These are phyloP conservation scores for Myriangium duriaei DNA, from an alignment of 2,329 filamentous ascomycete genomes.

Conservation along the genomic window DNA sequence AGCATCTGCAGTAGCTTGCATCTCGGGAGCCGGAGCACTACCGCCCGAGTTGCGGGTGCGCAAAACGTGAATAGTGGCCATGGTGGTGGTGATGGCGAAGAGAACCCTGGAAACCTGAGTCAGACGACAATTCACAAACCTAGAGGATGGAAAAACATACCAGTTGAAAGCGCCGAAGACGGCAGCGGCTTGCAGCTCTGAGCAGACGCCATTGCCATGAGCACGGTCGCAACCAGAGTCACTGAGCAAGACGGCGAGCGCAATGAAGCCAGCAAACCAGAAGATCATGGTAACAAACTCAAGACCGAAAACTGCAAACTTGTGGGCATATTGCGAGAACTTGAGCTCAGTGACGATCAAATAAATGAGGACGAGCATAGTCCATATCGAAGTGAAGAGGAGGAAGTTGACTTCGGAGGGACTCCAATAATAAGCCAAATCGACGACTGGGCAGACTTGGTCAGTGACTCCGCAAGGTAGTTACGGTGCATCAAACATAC, in stretches of 20 bases:
- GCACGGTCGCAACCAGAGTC: conserved; percentile 39
- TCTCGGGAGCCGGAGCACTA: conserved; percentile 22
- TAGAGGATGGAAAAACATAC: conserved; percentile 21
- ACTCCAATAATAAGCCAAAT: conserved; percentile 17
- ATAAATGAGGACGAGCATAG: conserved; percentile 56
- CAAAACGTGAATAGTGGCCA: conserved; percentile 37
- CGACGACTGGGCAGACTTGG: not conserved
- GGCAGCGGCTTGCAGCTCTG: conserved; percentile 48
- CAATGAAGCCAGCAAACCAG: conserved; percentile 81
- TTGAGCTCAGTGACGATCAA: conserved; percentile 50
- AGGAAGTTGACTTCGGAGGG: conserved; percentile 60
- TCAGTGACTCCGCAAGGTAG: conserved; percentile 6
- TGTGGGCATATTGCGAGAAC: conserved; percentile 41
- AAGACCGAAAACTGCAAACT: conserved; percentile 51
- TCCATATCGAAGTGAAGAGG: conserved; percentile 69
- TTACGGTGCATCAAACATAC: conserved; percentile 40
- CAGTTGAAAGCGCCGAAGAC: conserved; percentile 57
- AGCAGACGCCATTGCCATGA: conserved; percentile 40
- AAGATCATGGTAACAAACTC: conserved; percentile 69
- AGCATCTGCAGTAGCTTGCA: conserved; percentile 11
- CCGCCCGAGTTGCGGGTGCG: conserved; percentile 24
- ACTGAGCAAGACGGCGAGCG: conserved; percentile 54
- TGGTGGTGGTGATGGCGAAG: conserved; percentile 38
- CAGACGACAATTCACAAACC: not conserved
- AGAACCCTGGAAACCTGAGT: conserved; percentile 29